Conservation (phyloP, 176 grass and related monocot genomes). For the Oryza longistaminata region DNA sequence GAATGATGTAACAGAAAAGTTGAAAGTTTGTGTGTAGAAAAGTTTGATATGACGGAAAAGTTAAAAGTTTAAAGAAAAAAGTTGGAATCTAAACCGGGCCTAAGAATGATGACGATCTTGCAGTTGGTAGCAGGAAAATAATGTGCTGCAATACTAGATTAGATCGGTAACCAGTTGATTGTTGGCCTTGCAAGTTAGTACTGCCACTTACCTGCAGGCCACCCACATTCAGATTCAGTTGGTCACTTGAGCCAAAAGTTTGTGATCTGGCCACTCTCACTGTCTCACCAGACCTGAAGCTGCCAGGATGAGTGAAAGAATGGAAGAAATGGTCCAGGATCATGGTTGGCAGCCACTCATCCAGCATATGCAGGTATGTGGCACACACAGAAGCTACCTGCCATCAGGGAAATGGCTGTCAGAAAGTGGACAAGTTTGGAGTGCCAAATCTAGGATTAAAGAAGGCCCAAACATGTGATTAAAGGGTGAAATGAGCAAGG, state of each 20-base stretch:
- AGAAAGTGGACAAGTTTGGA: conserved; percentile 4
- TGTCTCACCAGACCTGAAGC: neutral
- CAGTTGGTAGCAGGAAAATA: neutral
- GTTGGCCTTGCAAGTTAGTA: conserved; percentile 23
- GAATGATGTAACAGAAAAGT: too few relatives aligned
- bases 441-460: conserved; percentile 33
- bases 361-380: neutral
- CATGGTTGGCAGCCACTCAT: neutral
- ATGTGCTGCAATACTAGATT: neutral
- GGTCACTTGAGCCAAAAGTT: conserved; percentile 1
- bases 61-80: too few relatives aligned
- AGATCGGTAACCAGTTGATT: neutral
- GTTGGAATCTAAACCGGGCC: too few relatives aligned
- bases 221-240: neutral
- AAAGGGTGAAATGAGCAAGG: conserved; percentile 21
- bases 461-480: conserved; percentile 14
- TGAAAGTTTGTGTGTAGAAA: too few relatives aligned
- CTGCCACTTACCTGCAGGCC: neutral
- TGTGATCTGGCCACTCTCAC: neutral
- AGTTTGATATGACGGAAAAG: too few relatives aligned
- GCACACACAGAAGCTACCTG: neutral
- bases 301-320: neutral
- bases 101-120: neutral
- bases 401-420: conserved; percentile 7
- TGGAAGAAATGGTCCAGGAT: conserved; percentile 1